A percentile compares a stretch with the other conserved stretches of the same genome.
phyloP scores from a whole-genome alignment of 176 grass and related monocot genomes.

The Lolium perenne region DNA sequence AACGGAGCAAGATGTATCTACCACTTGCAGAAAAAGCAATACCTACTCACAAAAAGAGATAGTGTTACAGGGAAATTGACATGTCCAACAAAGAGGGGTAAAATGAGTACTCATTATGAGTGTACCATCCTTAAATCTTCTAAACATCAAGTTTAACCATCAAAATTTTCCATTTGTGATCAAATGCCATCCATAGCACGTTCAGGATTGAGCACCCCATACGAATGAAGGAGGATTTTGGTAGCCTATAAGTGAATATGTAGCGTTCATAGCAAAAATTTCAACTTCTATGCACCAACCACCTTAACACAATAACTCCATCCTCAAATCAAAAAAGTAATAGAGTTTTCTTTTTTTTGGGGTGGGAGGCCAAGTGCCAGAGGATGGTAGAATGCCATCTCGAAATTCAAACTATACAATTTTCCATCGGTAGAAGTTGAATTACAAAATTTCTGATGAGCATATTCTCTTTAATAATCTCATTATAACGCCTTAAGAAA shows the following conservation, averaged over 20 bases:
- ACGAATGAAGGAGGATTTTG: conserved; percentile 1
- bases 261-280: neutral
- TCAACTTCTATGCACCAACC: neutral
- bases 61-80: neutral
- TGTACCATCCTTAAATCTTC: neutral
- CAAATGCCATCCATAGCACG: neutral
- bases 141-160: neutral
- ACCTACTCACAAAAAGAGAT: neutral
- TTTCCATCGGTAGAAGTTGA: neutral
- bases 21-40: neutral
- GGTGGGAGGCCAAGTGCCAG: neutral
- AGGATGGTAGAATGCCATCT: neutral
- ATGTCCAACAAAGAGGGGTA: neutral
- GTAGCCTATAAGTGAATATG: neutral
- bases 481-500: neutral
- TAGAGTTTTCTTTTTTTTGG: neutral
- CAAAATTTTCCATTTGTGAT: neutral
- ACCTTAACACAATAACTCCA: neutral
- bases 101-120: conserved; percentile 18
- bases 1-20: neutral
- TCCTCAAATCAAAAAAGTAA: neutral
- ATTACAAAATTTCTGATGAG: neutral
- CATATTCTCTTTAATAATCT: neutral
- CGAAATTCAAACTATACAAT: conserved; percentile 6
- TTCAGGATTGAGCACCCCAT: neutral